Base-by-base conservation (phyloP, 2,329 filamentous ascomycete species). In the Cladophialophora bantiana region DNA sequence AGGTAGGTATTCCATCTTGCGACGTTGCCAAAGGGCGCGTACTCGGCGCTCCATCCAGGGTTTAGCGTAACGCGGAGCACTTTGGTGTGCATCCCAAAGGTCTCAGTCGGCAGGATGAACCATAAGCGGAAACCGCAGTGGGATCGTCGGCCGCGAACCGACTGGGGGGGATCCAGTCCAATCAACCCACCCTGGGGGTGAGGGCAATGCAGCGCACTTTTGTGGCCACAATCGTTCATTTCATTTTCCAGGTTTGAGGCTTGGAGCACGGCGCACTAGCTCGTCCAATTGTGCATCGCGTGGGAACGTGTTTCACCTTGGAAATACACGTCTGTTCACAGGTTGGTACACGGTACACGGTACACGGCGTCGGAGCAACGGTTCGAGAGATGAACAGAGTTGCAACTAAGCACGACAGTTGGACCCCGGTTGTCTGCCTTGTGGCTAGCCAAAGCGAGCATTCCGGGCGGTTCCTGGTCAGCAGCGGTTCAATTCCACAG, bases 401-500 rank as follows among this genome's bases (percentile, higher is more conserved):
- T 50, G 45, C 45, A 50, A 26, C 45, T 50, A 50, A 50, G 20
- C 18, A 26, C 5, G 20, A 20, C 18, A 50, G 15, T 26, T 50
- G 15, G 3, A 50, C 26, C 45, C 18, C 26, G 45, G 45, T 26
- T 26, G 45, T 50, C 45, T 50, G 45, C 45, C 45, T 50, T 50
- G 45, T 50, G 45, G 18, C 45, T 50, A 50, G 45, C 45, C 45
- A 50, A 50, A 50, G 45, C 20, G 45, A 50, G 45, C 45, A 50
- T 3, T 50, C 2, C 45, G 18, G 18, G 3, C 10, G 4, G 45
- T 18, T 50, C 45, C 45, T 50, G 45, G 45, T 50, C 45, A 50
- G 45, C 45, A 26, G 20, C 45, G 45, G 45, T 26, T 9, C 45
- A 31, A 20, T 50, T 50, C 45, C 45, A 50, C 45, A 50, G 45